A percentile compares a stretch with the other conserved stretches of the same genome.
phyloP scores from a whole-genome alignment of 768 basidiomycete genomes.

The Mycena rebaudengoi region DNA sequence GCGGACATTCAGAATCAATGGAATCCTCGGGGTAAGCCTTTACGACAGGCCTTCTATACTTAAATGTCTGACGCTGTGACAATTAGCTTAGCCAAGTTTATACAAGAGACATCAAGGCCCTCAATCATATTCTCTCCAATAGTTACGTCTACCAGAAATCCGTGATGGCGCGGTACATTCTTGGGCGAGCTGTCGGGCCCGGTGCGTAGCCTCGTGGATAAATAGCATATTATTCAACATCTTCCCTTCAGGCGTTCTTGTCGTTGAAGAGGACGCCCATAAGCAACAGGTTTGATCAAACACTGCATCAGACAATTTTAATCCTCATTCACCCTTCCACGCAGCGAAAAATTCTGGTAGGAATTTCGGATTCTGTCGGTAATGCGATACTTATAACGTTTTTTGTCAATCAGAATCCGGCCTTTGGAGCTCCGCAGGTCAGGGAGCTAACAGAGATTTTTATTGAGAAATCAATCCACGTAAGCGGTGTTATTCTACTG shows the following conservation, averaged over 20 bases:
- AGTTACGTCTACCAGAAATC: conserved; percentile 54
- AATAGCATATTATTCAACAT: not conserved
- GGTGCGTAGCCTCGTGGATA: conserved; percentile 6
- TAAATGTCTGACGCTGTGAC: not conserved
- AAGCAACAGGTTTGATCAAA: conserved; percentile 33
- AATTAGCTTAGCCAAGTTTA: conserved; percentile 38
- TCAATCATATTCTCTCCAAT: conserved; percentile 59
- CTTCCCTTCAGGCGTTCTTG: conserved; percentile 42
- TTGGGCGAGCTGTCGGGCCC: conserved; percentile 40
- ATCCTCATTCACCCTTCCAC: not conserved
- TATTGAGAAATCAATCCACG: conserved; percentile 45
- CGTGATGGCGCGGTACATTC: conserved; percentile 26
- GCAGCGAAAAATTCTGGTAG: conserved; percentile 36
- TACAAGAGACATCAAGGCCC: conserved; percentile 57
- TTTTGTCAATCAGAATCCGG: conserved; percentile 51
- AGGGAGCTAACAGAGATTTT: conserved; percentile 51
- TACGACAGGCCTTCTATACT: conserved; percentile 37
- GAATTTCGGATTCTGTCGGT: not conserved
- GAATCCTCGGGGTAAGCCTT: conserved; percentile 43
- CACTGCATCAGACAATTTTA: no score
- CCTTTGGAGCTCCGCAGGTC: conserved; percentile 55
- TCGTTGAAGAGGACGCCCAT: conserved; percentile 35
- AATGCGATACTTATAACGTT: not conserved
- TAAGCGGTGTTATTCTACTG: conserved; percentile 8
- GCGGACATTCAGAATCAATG: conserved; percentile 50